Conservation (phyloP, 2,329 filamentous ascomycete genomes). For the Venturia aucupariae region DNA sequence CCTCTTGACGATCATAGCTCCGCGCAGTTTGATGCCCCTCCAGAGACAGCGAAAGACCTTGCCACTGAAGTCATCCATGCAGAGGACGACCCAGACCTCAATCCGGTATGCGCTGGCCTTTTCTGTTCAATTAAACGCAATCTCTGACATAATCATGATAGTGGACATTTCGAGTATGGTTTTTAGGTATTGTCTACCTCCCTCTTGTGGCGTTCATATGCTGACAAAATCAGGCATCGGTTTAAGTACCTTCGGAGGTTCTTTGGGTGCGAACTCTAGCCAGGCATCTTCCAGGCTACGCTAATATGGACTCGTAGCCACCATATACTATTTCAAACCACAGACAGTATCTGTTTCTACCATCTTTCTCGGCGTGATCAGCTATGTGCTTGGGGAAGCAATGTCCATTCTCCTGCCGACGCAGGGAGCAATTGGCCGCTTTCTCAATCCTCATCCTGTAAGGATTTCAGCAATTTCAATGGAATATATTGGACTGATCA, state of each 20-base stretch:
- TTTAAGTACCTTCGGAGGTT: slow-evolving; percentile 16
- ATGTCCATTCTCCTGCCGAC: slow-evolving; percentile 32
- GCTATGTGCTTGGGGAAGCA: slow-evolving; percentile 34
- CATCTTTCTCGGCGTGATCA: slow-evolving; percentile 38
- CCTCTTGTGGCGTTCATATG: no score
- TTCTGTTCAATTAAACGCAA: no score
- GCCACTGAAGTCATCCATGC: slow-evolving; percentile 4
- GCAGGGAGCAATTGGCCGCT: slow-evolving; percentile 25
- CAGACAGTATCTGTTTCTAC: slow-evolving; percentile 36
- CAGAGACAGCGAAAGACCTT: slow-evolving; percentile 9
- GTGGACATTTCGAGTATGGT: slow-evolving; percentile 15
- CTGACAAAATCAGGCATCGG: slow-evolving; percentile 10
- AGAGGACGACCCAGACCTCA: slow-evolving; percentile 12
- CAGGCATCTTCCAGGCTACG: slow-evolving; percentile 34
- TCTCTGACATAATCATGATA: not conserved
- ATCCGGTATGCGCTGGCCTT: not conserved
- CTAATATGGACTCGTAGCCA: slow-evolving; percentile 27
- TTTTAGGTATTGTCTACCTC: not conserved
- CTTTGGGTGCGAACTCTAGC: slow-evolving; percentile 37
- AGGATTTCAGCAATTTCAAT: slow-evolving; percentile 34
- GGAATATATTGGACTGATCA: slow-evolving; percentile 28
- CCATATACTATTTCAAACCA: slow-evolving; percentile 41
- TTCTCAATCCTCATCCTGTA: slow-evolving; percentile 30
- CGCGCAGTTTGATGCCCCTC: not conserved
- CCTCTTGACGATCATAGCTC: not conserved